Conservation (phyloP, 2,329 filamentous ascomycete genomes). For the Cryphonectria radicalis region DNA sequence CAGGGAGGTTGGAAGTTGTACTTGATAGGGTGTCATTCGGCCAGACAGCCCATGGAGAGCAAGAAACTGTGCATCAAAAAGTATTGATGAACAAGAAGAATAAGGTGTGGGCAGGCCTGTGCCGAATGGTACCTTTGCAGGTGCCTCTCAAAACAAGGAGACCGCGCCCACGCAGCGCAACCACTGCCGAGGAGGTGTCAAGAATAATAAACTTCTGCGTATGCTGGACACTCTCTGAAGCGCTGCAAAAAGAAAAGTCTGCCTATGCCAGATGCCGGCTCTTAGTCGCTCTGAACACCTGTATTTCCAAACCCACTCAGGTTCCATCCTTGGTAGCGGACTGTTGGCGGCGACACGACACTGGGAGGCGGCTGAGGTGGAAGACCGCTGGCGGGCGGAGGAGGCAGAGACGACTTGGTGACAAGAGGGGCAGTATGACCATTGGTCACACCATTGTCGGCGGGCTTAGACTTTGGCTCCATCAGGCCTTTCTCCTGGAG, state of each 20-base stretch:
- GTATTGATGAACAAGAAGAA: neutral
- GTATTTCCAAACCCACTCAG: constrained; percentile 46
- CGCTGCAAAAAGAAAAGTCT: neutral
- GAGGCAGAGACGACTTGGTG: constrained; percentile 31
- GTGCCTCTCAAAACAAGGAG: neutral
- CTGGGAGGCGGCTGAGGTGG: constrained; percentile 42
- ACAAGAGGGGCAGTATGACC: constrained; percentile 30
- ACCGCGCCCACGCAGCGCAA: neutral
- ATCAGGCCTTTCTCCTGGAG: constrained; percentile 64
- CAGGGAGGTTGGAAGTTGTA: neutral
- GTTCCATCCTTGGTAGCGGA: constrained; percentile 46
- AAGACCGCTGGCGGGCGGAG: constrained; percentile 38
- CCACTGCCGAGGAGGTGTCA: neutral
- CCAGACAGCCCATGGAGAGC: neutral
- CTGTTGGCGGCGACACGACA: constrained; percentile 34
- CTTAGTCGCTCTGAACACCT: constrained; percentile 38
- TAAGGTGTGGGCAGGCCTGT: neutral
- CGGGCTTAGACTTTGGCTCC: constrained; percentile 39
- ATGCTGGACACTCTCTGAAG: neutral
- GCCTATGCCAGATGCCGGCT: neutral
- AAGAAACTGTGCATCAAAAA: neutral
- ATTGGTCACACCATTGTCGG: constrained; percentile 32
- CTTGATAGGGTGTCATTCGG: neutral
- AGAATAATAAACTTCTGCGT: neutral
- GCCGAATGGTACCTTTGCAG: neutral